Conservation (phyloP, 768 basidiomycete genomes). For the Lenzites betulinus region DNA sequence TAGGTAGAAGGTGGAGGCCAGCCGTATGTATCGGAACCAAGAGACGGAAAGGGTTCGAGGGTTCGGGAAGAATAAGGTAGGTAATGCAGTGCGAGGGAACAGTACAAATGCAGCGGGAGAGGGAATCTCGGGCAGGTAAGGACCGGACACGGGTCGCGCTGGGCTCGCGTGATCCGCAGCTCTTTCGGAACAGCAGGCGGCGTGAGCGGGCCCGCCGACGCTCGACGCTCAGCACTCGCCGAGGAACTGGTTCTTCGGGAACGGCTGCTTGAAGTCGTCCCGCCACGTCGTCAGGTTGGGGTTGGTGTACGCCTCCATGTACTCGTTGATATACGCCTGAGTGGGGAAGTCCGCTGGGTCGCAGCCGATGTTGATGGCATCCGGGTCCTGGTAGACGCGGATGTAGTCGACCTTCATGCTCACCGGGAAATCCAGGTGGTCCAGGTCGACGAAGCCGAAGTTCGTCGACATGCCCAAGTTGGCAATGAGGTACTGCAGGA, state of each 20-base stretch:
- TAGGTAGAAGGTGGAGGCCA: constrained; percentile 8
- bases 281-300: constrained; percentile 56
- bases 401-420: constrained; percentile 81
- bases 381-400: constrained; percentile 68
- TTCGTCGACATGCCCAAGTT: constrained; percentile 65
- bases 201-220: background rate
- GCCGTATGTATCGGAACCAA: background rate
- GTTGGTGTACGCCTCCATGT: constrained; percentile 78
- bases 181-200: background rate
- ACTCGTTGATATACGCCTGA: constrained; percentile 78
- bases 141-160: constrained; percentile 11
- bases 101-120: constrained; percentile 10
- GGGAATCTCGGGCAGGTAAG: constrained; percentile 5
- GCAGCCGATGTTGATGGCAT: constrained; percentile 57
- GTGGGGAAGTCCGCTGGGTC: constrained; percentile 80
- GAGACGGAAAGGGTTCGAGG: background rate
- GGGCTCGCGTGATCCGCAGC: background rate
- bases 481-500: constrained; percentile 50
- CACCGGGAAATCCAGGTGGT: constrained; percentile 51
- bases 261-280: constrained; percentile 46
- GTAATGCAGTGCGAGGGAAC: background rate
- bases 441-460: constrained; percentile 63
- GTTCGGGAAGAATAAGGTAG: constrained; percentile 1
- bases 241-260: constrained; percentile 54
- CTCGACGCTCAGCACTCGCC: constrained; percentile 41